Evolutionary conservation across 106 monocot species (phyloP).

Genomic region (Dendrobium huoshanense): DNA sequence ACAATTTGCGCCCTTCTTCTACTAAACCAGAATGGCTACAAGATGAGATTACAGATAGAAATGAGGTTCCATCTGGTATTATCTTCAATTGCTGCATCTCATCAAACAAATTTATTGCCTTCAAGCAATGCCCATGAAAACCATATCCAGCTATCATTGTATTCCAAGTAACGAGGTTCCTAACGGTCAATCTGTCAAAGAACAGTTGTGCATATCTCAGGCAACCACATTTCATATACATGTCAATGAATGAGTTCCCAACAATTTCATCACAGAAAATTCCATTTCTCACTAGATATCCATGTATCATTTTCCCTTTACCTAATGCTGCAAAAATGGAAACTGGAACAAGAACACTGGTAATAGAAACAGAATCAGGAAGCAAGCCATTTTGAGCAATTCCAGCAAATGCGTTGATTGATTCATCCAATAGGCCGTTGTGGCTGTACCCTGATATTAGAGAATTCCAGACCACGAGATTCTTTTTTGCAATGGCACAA

Average conservation of each 20-base stretch:
- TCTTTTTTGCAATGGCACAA: constrained; percentile 14
- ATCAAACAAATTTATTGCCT: constrained; percentile 33
- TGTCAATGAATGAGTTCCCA: constrained; percentile 49
- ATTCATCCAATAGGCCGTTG: constrained; percentile 19
- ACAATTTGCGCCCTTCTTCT: constrained; percentile 33
- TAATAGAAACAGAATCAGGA: constrained; percentile 42
- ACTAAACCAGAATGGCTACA: constrained; percentile 45
- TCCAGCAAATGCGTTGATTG: constrained; percentile 17
- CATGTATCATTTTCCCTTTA: constrained; percentile 52
- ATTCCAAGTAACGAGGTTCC: constrained; percentile 35
- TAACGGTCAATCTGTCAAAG: constrained; percentile 33
- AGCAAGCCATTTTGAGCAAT: constrained; percentile 24
- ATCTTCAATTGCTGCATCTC: constrained; percentile 22
- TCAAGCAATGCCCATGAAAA: constrained; percentile 26
- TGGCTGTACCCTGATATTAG: constrained; percentile 33
- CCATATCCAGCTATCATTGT: constrained; percentile 54
- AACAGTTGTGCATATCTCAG: constrained; percentile 25
- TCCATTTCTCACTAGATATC: constrained; percentile 35
- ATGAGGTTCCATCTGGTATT: constrained; percentile 34
- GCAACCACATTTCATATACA: constrained; percentile 65
- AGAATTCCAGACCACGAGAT: constrained; percentile 44
- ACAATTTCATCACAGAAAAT: constrained; percentile 24
- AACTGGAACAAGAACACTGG: constrained; percentile 31
- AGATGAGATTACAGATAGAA: constrained; percentile 43
- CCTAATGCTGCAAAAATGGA: constrained; percentile 22